Evolutionary conservation across 176 grass and related monocot species (phyloP).

Genomic region (Eleusine indica): DNA sequence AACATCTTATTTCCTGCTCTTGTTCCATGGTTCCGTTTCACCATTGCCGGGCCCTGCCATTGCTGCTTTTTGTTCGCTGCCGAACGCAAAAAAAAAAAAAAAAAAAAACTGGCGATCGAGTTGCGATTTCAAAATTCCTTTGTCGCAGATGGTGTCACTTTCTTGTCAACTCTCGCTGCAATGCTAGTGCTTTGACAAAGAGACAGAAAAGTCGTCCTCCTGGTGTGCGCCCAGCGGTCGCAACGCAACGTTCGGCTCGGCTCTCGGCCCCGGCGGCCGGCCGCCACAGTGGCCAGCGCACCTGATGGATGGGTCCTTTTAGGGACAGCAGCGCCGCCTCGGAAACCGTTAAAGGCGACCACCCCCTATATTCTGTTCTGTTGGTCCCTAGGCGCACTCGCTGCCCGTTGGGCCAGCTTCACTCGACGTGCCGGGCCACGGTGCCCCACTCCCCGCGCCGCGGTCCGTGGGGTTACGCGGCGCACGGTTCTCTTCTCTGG

Average conservation of each 20-base stretch:
- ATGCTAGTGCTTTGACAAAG: background rate
- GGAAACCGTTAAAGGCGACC: slow-evolving; percentile 35
- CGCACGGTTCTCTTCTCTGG: background rate
- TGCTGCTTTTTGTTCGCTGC: background rate
- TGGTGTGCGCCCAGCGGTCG: background rate
- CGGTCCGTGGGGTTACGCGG: background rate
- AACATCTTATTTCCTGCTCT: background rate
- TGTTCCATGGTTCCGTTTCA: background rate
- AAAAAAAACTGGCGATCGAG: background rate
- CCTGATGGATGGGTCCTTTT: slow-evolving; percentile 20
- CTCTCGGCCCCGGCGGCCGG: background rate
- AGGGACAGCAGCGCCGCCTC: slow-evolving; percentile 26
- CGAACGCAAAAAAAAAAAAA: too few species aligned
- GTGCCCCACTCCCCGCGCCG: background rate
- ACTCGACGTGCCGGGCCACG: slow-evolving; percentile 13
- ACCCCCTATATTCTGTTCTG: background rate
- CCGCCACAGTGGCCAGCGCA: background rate
- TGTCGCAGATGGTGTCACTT: slow-evolving; percentile 1
- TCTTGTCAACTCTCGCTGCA: background rate
- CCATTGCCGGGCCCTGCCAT: background rate
- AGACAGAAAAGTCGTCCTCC: background rate
- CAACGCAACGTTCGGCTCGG: background rate
- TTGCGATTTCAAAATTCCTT: background rate
- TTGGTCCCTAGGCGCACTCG: slow-evolving; percentile 30
- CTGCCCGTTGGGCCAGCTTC: background rate